phyloP scores from a whole-genome alignment of 306 rosid genomes.

The Begonia peltatifolia region DNA sequence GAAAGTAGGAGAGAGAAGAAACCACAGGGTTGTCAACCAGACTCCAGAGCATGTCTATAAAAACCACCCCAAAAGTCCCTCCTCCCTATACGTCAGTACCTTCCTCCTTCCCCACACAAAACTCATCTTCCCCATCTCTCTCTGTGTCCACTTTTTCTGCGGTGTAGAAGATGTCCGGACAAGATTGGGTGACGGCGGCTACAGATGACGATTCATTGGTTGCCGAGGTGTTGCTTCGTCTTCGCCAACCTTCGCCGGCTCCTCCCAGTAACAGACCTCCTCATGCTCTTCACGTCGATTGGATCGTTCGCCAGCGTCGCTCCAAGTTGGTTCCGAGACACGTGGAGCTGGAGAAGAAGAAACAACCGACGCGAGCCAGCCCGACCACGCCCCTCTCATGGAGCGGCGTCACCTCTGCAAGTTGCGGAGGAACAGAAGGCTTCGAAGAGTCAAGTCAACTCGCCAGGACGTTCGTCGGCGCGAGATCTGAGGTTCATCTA shows the following conservation, averaged over 20 bases:
- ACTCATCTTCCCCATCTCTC: not conserved
- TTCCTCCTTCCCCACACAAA: constrained; percentile 1
- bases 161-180: constrained; percentile 14
- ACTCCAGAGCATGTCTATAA: no score
- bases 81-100: not conserved
- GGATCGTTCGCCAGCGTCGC: constrained; percentile 49
- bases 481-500: constrained; percentile 62
- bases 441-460: constrained; percentile 37
- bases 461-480: constrained; percentile 6
- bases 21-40: no score
- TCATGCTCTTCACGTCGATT: constrained; percentile 12
- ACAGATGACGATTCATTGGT: constrained; percentile 38
- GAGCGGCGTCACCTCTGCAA: constrained; percentile 44
- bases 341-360: constrained; percentile 7
- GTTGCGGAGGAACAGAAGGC: constrained; percentile 26
- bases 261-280: not conserved
- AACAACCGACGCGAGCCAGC: constrained; percentile 32
- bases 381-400: constrained; percentile 80
- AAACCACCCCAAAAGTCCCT: no score
- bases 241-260: constrained; percentile 11
- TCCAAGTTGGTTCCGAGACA: constrained; percentile 23
- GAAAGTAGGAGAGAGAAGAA: no score
- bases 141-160: not conserved
- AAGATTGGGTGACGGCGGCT: constrained; percentile 53
- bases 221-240: constrained; percentile 25